phyloP scores from a whole-genome alignment of 2,329 filamentous ascomycete species.

The Fusarium marasasianum region DNA sequence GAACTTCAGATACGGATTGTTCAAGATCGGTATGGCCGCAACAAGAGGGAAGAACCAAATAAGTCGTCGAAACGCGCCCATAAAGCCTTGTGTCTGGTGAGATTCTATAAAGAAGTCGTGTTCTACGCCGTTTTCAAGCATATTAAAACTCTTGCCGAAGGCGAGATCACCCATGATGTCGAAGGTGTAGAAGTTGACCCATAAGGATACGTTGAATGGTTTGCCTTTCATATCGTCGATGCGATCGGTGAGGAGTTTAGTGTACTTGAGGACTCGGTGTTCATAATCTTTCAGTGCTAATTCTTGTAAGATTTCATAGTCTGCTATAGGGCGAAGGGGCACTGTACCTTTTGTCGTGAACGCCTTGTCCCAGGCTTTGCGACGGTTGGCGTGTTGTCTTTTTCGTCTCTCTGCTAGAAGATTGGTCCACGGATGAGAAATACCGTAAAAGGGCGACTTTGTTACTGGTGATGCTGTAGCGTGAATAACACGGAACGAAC shows the following conservation, averaged over 20 bases:
- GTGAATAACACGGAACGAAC: constrained; percentile 20
- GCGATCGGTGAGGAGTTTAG: not conserved
- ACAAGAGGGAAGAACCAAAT: constrained; percentile 1
- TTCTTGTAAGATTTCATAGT: no score
- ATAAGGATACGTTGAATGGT: not conserved
- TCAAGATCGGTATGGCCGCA: not conserved
- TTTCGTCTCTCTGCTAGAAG: constrained; percentile 3
- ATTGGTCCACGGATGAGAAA: not conserved
- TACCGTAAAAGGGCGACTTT: constrained; percentile 27
- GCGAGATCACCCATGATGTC: constrained; percentile 30
- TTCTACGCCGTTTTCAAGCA: not conserved
- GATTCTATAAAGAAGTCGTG: constrained; percentile 7
- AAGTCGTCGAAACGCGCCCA: not conserved
- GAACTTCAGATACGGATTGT: not conserved
- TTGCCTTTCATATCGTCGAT: not conserved
- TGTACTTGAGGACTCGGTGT: constrained; percentile 11
- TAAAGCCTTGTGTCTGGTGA: not conserved
- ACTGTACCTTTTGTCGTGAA: constrained; percentile 27
- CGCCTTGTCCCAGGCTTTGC: constrained; percentile 28
- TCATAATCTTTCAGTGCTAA: constrained; percentile 4
- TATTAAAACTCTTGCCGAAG: constrained; percentile 26
- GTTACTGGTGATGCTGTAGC: not conserved
- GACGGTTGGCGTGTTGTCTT: constrained; percentile 14
- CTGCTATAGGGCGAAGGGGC: no score
- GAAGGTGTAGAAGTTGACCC: constrained; percentile 27